These are phyloP conservation scores for Eucalyptus urophylla DNA, from an alignment of 345 rosid species.

Conservation along the genomic window DNA sequence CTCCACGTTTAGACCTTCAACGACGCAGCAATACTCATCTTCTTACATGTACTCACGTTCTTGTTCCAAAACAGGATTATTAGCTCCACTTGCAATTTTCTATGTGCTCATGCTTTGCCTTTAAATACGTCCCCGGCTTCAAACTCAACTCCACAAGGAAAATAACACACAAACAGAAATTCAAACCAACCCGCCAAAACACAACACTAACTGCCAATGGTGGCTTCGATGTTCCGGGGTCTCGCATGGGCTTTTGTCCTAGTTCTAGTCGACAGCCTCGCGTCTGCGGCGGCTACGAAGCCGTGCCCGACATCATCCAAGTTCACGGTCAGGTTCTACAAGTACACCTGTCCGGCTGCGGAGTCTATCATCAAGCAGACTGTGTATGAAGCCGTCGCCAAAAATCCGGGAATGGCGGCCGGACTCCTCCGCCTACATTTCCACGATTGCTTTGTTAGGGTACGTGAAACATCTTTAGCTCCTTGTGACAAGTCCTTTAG, in stretches of 20 bases:
- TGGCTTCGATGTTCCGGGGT: not conserved
- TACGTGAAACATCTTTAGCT: not conserved
- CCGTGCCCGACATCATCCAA: not conserved
- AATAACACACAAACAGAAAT: not conserved
- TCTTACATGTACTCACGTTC: not conserved
- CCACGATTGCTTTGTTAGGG: slow-evolving; percentile 16
- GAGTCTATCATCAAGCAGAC: slow-evolving; percentile 1
- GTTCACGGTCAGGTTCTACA: slow-evolving; percentile 3
- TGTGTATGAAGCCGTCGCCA: not conserved
- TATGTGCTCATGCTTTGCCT: not conserved
- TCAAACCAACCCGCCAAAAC: not conserved
- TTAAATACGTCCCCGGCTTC: not conserved
- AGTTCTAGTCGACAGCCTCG: not conserved
- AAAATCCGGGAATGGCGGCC: not conserved
- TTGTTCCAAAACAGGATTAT: not conserved
- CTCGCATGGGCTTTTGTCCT: not conserved
- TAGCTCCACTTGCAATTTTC: not conserved
- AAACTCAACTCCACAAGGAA: not conserved
- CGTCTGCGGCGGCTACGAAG: not conserved
- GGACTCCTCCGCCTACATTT: slow-evolving; percentile 11
- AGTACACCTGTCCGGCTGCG: not conserved
- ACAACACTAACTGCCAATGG: not conserved
- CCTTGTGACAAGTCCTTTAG: not conserved
- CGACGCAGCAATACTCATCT: not conserved
- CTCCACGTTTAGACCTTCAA: not conserved